phyloP scores from a whole-genome alignment of 176 grass and related monocot species.

The Rhynchospora breviuscula region DNA sequence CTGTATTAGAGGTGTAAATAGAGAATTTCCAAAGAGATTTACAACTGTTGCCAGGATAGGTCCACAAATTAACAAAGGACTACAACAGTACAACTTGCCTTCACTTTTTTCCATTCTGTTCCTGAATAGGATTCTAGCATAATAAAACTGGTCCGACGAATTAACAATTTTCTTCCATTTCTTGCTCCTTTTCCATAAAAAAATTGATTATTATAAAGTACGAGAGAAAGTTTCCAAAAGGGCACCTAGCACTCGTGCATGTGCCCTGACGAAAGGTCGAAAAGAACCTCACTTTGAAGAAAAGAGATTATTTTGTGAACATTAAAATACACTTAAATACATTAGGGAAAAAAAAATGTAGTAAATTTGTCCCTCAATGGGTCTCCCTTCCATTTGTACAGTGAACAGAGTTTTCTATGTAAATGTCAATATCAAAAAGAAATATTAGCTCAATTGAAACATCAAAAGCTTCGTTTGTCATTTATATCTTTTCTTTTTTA shows the following conservation, averaged over 20 bases:
- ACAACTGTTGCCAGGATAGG: not conserved
- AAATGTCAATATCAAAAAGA: not conserved
- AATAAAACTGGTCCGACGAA: slow-evolving; percentile 1
- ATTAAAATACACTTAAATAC: too few relatives aligned
- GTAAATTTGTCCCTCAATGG: too few relatives aligned
- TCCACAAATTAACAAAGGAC: not conserved
- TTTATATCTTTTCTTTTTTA: not conserved
- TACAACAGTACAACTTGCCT: not conserved
- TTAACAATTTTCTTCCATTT: not conserved
- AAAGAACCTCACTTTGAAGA: not conserved
- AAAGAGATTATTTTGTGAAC: not conserved
- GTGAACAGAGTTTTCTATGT: not conserved
- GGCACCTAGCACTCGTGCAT: not conserved
- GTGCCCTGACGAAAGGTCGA: not conserved
- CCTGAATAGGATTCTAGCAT: slow-evolving; percentile 17
- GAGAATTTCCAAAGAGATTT: not conserved
- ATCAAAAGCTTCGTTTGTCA: not conserved
- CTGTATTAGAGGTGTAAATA: not conserved
- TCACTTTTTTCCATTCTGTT: not conserved
- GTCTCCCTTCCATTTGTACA: too few relatives aligned
- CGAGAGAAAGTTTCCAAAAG: not conserved
- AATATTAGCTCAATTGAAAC: not conserved
- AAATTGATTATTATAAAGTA: not conserved
- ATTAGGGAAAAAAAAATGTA: too few relatives aligned
- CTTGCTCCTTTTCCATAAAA: not conserved